These are phyloP conservation scores for Pythium insidiosum DNA, from an alignment of 352 stramenopile genomes.

Conservation along the genomic window DNA sequence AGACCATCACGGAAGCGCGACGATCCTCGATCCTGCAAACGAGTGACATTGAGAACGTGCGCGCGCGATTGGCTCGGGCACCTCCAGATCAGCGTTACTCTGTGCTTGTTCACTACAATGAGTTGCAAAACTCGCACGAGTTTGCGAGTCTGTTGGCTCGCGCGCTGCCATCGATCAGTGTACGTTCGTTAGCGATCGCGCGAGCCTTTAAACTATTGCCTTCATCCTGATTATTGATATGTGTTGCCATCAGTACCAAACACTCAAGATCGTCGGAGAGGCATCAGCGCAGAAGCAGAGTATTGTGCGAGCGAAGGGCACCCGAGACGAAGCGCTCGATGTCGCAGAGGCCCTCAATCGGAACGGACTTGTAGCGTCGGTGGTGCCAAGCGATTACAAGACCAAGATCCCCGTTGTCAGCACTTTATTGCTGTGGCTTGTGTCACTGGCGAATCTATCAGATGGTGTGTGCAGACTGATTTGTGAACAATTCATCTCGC, in stretches of 20 bases:
- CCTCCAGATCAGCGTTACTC: slow-evolving; percentile 46
- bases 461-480: slow-evolving; percentile 78
- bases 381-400: slow-evolving; percentile 76
- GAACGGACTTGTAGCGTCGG: slow-evolving; percentile 71
- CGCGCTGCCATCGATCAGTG: slow-evolving; percentile 53
- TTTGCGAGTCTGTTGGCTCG: slow-evolving; percentile 69
- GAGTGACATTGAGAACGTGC: slow-evolving; percentile 36
- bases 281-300: slow-evolving; percentile 72
- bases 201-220: too few species aligned
- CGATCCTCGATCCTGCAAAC: slow-evolving; percentile 45
- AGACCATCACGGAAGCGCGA: slow-evolving; percentile 55
- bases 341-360: slow-evolving; percentile 54
- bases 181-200: too few species aligned
- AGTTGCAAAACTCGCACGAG: slow-evolving; percentile 87
- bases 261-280: slow-evolving; percentile 72
- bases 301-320: slow-evolving; percentile 52
- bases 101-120: slow-evolving; percentile 90
- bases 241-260: slow-evolving; percentile 47
- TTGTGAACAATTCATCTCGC: slow-evolving; percentile 53
- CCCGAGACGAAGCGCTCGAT: slow-evolving; percentile 62
- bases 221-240: too few species aligned
- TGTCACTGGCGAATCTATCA: slow-evolving; percentile 69
- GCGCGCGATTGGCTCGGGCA: slow-evolving; percentile 15
- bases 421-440: slow-evolving; percentile 72
- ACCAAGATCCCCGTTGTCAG: slow-evolving; percentile 51